phyloP scores from a whole-genome alignment of 1,139 yeast species.

The Hemisphaericaspora subhashii region DNA sequence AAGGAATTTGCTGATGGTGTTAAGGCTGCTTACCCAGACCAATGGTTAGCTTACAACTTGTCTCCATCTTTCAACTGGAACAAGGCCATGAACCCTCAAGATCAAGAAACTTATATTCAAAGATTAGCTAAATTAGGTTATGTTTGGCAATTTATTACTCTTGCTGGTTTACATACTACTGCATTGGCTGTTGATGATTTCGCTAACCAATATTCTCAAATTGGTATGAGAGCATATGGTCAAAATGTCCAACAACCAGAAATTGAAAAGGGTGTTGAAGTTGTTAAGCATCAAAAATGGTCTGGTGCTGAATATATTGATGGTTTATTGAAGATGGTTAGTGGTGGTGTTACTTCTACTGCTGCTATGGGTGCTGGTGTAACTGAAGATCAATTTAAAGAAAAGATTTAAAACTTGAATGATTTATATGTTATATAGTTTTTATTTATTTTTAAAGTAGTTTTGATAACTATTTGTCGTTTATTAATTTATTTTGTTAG shows the following conservation, averaged over 20 bases:
- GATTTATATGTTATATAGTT: slow-evolving; percentile 5
- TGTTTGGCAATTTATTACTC: slow-evolving; percentile 97
- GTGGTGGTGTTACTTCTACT: slow-evolving; percentile 94
- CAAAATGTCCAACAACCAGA: slow-evolving; percentile 83
- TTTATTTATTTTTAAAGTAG: slow-evolving; percentile 3
- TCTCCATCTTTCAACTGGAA: slow-evolving; percentile 99
- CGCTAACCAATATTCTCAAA: slow-evolving; percentile 71
- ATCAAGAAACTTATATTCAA: slow-evolving; percentile 87
- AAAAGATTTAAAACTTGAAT: slow-evolving; percentile 12
- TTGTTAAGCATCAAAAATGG: slow-evolving; percentile 98
- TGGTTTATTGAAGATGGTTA: slow-evolving; percentile 81
- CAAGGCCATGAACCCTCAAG: slow-evolving; percentile 82
- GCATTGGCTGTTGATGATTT: slow-evolving; percentile 90
- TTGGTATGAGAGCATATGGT: slow-evolving; percentile 97
- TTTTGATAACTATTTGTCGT: slow-evolving; percentile 3
- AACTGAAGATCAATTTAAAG: slow-evolving; percentile 92
- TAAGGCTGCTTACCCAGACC: slow-evolving; percentile 74
- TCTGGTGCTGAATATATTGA: slow-evolving; percentile 98
- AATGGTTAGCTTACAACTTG: slow-evolving; percentile 95
- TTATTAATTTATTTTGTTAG: neutral
- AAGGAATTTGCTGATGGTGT: slow-evolving; percentile 94
- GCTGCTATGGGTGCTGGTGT: slow-evolving; percentile 99
- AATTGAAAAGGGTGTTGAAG: slow-evolving; percentile 88
- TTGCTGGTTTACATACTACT: slow-evolving; percentile 96
- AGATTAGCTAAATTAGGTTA: slow-evolving; percentile 89